These are phyloP conservation scores for Helicocarpus griseus DNA, from an alignment of 2,329 filamentous ascomycete genomes.

Conservation along the genomic window DNA sequence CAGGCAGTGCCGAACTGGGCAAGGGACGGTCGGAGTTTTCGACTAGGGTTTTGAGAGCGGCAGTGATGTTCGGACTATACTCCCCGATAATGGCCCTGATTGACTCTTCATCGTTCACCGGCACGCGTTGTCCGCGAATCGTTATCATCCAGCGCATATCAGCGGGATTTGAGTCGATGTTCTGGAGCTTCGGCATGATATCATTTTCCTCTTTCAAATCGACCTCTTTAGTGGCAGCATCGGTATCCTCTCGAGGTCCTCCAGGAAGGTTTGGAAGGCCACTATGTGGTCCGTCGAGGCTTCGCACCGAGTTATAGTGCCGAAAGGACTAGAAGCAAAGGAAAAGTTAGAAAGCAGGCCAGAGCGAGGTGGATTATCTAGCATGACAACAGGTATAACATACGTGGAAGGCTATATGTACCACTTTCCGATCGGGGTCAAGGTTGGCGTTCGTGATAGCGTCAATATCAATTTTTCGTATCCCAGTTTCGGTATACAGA, in stretches of 20 bases:
- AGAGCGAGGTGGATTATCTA: too few relatives aligned
- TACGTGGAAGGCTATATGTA: slow-evolving; percentile 57
- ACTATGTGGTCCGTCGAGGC: slow-evolving; percentile 48
- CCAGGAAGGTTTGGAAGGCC: slow-evolving; percentile 42
- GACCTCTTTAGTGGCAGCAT: neutral
- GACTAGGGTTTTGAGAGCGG: slow-evolving; percentile 43
- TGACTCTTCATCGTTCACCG: slow-evolving; percentile 39
- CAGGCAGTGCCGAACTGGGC: neutral
- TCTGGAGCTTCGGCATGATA: slow-evolving; percentile 23
- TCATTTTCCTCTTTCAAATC: slow-evolving; percentile 10
- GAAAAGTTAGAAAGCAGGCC: slow-evolving; percentile 4
- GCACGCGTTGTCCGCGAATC: slow-evolving; percentile 42
- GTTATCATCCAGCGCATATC: slow-evolving; percentile 45
- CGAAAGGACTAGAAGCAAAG: slow-evolving; percentile 44
- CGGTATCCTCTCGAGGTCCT: neutral
- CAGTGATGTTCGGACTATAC: slow-evolving; percentile 45
- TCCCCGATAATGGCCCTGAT: slow-evolving; percentile 45
- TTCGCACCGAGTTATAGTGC: slow-evolving; percentile 59
- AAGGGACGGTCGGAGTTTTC: slow-evolving; percentile 24
- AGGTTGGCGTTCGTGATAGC: too few relatives aligned
- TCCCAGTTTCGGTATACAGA: slow-evolving; percentile 42
- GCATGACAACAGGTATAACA: slow-evolving; percentile 23
- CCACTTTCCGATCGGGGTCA: slow-evolving; percentile 23
- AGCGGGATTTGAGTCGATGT: slow-evolving; percentile 29
- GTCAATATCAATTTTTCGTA: slow-evolving; percentile 35